Base-by-base conservation (phyloP, 495 filamentous ascomycete genomes). In the Trichoderma parareesei region DNA sequence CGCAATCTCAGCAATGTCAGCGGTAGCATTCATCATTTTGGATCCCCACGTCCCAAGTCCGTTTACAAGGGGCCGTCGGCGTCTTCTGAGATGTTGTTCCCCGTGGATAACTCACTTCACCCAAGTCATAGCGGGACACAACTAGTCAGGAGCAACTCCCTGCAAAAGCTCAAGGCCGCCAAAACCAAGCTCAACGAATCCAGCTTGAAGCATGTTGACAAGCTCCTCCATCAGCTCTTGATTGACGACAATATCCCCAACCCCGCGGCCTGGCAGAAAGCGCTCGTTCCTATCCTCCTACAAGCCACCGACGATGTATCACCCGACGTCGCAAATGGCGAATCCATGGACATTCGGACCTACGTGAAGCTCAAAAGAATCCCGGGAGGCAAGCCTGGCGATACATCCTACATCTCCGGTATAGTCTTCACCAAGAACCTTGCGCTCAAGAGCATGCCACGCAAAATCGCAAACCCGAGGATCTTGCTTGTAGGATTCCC, bases 301-400 rank as follows among this genome's bases (percentile, higher is more conserved):
- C 89, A 92, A 67, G 93, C 92, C 66, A 93, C 93, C 0, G 92
- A 96, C 68, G 94, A 97, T 69, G 92, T 99, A 20, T 90, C 96
- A 68, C 95, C 95, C 5, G 87, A 97, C 74, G 88, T 97, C 33
- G 87, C 92, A 61, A 81, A 81, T 59, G 91, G 91, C 2, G 95
- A 99, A 70, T 90, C 93, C 70, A 97, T 98, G 77, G 93, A 99
- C 73, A 97, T 99, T 66, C 85, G 94, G n/a, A 93, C 98, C 70
- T 99, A 97, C 70, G 88, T 99, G 55, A 99, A 99, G 74, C 77
- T 99, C 27, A 99, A 99, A 71, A 95, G 95, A 71, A 92, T 97
- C 6, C 88, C 92, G 1, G 93, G 93, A 20, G 94, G 92, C 38
- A 85, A 82, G 62, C 94, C 94, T 48, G 85, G 89, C 18, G 95